A percentile compares a stretch with the other conserved stretches of the same genome.
Conservation (phyloP, 1,284 basidiomycete species). For the Sporisorium exsertum region DNA sequence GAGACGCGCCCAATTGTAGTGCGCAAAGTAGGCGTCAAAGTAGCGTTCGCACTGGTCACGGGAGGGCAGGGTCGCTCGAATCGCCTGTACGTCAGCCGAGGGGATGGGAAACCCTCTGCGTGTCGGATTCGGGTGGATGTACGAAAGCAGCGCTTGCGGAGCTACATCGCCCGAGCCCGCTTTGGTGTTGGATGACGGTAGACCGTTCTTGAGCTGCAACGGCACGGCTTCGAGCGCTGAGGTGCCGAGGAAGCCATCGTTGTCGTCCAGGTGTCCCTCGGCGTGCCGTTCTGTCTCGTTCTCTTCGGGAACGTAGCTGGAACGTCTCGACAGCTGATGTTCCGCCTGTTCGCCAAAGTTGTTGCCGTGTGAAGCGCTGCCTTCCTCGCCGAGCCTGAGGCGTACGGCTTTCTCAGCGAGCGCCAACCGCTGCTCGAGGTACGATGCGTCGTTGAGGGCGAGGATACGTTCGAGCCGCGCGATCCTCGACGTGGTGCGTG, state of each 20-base stretch:
- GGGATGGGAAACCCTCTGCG: slow-evolving; percentile 50
- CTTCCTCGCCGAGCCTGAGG: slow-evolving; percentile 30
- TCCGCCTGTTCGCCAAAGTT: slow-evolving; percentile 6
- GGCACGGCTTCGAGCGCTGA: slow-evolving; percentile 47
- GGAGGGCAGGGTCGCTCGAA: slow-evolving; percentile 40
- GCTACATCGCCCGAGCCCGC: slow-evolving; percentile 24
- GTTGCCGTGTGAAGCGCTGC: neutral
- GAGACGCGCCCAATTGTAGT: slow-evolving; percentile 51
- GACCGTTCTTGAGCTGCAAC: slow-evolving; percentile 38
- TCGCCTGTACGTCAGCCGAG: slow-evolving; percentile 41
- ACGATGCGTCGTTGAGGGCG: slow-evolving; percentile 38
- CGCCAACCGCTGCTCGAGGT: slow-evolving; percentile 44
- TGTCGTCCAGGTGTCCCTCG: slow-evolving; percentile 47
- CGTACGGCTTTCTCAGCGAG: slow-evolving; percentile 46
- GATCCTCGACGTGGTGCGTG: slow-evolving; percentile 42
- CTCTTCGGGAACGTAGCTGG: slow-evolving; percentile 40
- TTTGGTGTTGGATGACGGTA: slow-evolving; percentile 20
- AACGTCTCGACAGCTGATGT: slow-evolving; percentile 25
- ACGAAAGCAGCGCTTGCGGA: slow-evolving; percentile 33
- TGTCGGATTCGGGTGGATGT: slow-evolving; percentile 50
- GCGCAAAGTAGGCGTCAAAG: slow-evolving; percentile 51
- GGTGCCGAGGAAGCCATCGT: slow-evolving; percentile 50
- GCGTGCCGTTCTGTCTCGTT: slow-evolving; percentile 38
- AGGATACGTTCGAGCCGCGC: slow-evolving; percentile 45
- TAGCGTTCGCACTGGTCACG: slow-evolving; percentile 47